Percentiles rank a stretch among this genome's conserved stretches.
These are phyloP conservation scores for Coffea humblotiana DNA, from an alignment of 305 asterid species.

Conservation along the genomic window DNA sequence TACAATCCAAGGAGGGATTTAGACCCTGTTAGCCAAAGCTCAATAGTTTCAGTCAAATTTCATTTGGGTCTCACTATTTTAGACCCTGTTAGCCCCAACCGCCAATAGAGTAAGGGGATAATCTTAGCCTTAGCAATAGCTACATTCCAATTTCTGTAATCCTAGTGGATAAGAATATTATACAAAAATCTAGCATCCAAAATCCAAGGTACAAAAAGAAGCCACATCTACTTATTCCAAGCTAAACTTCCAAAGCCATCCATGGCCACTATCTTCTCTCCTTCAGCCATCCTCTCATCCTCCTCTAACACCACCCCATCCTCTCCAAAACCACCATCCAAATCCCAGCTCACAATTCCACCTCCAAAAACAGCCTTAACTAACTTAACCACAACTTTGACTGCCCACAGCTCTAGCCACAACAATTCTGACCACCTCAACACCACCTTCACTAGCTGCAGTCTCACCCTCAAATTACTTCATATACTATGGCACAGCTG, in stretches of 20 bases:
- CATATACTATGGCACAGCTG: slow-evolving; percentile 89
- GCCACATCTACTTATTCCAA: slow-evolving; percentile 37
- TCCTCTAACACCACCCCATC: slow-evolving; percentile 43
- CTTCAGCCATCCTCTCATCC: slow-evolving; percentile 62
- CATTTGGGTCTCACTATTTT: no score
- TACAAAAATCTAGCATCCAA: not conserved
- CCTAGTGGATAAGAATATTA: slow-evolving; percentile 21
- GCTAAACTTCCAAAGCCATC: slow-evolving; percentile 16
- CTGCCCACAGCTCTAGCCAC: slow-evolving; percentile 83
- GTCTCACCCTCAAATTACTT: slow-evolving; percentile 43
- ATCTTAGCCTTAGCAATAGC: not conserved
- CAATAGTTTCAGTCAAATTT: no score
- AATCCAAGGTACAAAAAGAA: slow-evolving; percentile 9
- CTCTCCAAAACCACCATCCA: slow-evolving; percentile 38
- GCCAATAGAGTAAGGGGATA: no score
- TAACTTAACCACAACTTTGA: slow-evolving; percentile 43
- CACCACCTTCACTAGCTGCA: slow-evolving; percentile 59
- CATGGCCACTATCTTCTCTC: slow-evolving; percentile 78
- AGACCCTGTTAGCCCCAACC: no score
- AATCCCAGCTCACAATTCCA: slow-evolving; percentile 40
- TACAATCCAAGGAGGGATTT: no score
- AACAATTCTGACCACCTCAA: slow-evolving; percentile 46
- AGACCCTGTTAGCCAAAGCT: no score
- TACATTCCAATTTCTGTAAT: not conserved
- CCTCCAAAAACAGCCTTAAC: slow-evolving; percentile 37